Conservation (phyloP, 2,329 filamentous ascomycete species). For the Cladophialophora exuberans region DNA sequence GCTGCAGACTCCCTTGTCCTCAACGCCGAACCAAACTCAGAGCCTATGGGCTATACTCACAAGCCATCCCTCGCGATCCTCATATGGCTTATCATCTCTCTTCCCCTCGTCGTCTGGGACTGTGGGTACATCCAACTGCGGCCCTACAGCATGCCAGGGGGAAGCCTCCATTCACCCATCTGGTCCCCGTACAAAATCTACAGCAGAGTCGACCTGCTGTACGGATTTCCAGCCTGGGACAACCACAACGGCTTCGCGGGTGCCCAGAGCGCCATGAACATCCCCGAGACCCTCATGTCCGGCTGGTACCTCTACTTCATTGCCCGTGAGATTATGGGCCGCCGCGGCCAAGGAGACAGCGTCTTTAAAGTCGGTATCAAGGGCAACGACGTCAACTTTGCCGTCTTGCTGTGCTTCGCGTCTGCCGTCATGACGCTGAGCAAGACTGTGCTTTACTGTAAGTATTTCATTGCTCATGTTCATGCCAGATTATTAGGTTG, state of each 20-base stretch:
- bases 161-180: constrained; percentile 69
- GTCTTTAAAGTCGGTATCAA: background rate
- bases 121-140: constrained; percentile 75
- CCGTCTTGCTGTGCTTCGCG: constrained; percentile 61
- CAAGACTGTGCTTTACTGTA: constrained; percentile 70
- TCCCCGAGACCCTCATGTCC: constrained; percentile 69
- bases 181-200: constrained; percentile 81
- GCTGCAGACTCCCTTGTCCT: too few species aligned
- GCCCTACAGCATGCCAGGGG: constrained; percentile 79
- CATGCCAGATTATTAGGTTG: too few species aligned
- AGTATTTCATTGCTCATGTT: constrained; percentile 35
- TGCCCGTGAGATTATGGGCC: background rate
- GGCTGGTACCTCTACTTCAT: constrained; percentile 57
- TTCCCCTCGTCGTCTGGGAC: constrained; percentile 83
- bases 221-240: constrained; percentile 74
- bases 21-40: too few species aligned
- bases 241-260: constrained; percentile 73
- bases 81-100: constrained; percentile 71
- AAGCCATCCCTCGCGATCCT: constrained; percentile 47
- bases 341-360: background rate
- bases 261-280: constrained; percentile 72
- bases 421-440: constrained; percentile 65
- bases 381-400: constrained; percentile 39
- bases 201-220: constrained; percentile 76
- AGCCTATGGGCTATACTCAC: constrained; percentile 7